These are phyloP conservation scores for Cystobasidium tubakii DNA, from an alignment of 768 basidiomycete species.

Conservation along the genomic window DNA sequence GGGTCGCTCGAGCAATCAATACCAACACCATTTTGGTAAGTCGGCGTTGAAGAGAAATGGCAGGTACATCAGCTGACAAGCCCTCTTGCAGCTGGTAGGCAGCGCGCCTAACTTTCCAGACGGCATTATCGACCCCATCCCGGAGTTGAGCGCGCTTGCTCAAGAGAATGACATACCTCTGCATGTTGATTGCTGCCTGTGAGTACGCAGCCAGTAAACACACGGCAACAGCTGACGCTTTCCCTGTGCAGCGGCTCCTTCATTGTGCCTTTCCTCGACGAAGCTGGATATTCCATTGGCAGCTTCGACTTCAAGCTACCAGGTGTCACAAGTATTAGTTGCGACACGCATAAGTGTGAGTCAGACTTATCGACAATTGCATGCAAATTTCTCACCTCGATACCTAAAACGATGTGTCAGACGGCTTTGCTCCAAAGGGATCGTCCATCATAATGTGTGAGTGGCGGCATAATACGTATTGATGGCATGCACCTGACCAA, in stretches of 20 bases:
- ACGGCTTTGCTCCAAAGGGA: constrained; percentile 91
- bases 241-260: constrained; percentile 55
- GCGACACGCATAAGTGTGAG: constrained; percentile 85
- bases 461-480: constrained; percentile 46
- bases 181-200: constrained; percentile 92
- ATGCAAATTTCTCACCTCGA: constrained; percentile 26
- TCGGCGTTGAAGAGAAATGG: not conserved
- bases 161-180: constrained; percentile 68
- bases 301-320: constrained; percentile 85
- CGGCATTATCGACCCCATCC: constrained; percentile 58
- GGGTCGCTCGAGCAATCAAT: constrained; percentile 80
- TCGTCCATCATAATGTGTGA: constrained; percentile 95
- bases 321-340: constrained; percentile 90
- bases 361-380: not conserved
- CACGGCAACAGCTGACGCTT: not conserved
- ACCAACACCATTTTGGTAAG: constrained; percentile 77
- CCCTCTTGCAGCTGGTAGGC: constrained; percentile 62
- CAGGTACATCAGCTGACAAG: constrained; percentile 13
- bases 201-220: constrained; percentile 46
- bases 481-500: not conserved
- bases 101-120: constrained; percentile 57
- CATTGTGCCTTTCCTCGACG: constrained; percentile 84
- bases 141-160: constrained; percentile 69
- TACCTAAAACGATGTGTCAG: not conserved
- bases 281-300: constrained; percentile 47